Conservation (phyloP, 2,329 filamentous ascomycete species). For the Aspergillus neoniger region DNA sequence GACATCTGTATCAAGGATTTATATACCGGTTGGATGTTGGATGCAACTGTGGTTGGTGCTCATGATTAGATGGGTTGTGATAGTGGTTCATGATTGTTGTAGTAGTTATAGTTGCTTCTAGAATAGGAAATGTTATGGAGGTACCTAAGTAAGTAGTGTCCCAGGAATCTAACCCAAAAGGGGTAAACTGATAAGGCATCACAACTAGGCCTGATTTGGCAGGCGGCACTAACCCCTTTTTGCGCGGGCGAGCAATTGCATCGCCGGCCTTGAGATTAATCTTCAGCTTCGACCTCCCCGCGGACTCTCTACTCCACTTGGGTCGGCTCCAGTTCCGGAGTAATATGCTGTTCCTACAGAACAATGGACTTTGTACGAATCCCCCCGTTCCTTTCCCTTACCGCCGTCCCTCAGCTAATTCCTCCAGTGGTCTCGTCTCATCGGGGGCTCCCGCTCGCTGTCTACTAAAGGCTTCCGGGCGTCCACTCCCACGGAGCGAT, state of each 20-base stretch:
- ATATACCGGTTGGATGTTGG: not conserved
- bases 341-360: slow-evolving; percentile 34
- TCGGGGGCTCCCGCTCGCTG: slow-evolving; percentile 56
- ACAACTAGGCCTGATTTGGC: slow-evolving; percentile 12
- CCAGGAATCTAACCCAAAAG: not conserved
- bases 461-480: slow-evolving; percentile 51
- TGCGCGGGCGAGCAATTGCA: not conserved
- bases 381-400: not conserved
- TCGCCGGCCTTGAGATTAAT: not conserved
- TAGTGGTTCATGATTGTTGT: no score
- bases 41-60: no score
- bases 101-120: no score
- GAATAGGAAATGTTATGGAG: no score
- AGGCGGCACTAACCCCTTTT: slow-evolving; percentile 2
- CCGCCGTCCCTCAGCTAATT: not conserved
- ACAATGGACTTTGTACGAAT: slow-evolving; percentile 51
- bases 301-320: slow-evolving; percentile 8
- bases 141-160: no score
- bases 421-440: slow-evolving; percentile 60
- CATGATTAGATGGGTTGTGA: not conserved
- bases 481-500: slow-evolving; percentile 61
- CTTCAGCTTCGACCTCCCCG: slow-evolving; percentile 15
- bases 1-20: not conserved
- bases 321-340: slow-evolving; percentile 18
- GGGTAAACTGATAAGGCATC: not conserved